Base-by-base conservation (phyloP, 2,329 filamentous ascomycete species). In the Albifimbria verrucaria region DNA sequence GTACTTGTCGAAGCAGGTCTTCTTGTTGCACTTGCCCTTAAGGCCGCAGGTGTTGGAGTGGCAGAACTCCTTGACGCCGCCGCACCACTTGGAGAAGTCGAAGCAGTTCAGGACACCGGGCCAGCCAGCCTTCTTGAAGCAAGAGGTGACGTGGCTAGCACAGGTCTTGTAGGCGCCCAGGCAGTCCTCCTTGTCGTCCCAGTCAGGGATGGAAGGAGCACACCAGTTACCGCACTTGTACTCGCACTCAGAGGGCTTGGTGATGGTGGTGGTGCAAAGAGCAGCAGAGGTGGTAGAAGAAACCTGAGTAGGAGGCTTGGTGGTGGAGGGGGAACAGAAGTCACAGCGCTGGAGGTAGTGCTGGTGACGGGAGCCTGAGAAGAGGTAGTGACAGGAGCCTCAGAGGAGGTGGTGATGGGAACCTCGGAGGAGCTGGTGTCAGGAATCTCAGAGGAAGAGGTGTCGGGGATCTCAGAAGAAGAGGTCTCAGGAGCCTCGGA, bases 191-290 rank as follows among this genome's bases (percentile, higher is more conserved):
- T 68, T 57, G 61, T 80, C 70, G 41, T 65, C 63, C 68, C 75
- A 83, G 58, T 75, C 67, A 22, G 79, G 79, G 12, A 83, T 64
- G 15, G 77, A 72, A 45, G 70, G 71, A 36, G 73, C 74, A 62
- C 78, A 82, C 79, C 80, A 83, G 55, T 72, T 75, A 47, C 80
- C 81, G 57, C 76, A 77, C 57, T 75, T 69, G 66, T 80, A 83
- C 63, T 83, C 80, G 65, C 80, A 83, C 25, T 67, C 70, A 47
- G 77, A 66, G 10, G 77, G 74, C 22, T 73, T 64, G 11, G 73
- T 70, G 22, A 69, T 64, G 22, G 77, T 80, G 47, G 72, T 67
- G 10, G 75, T 79, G 66, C 80, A 83, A 50, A 78, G 64, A n/a
- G 72, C 62, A 39, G 67, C 65, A 24, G 64, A 67, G 17, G 72